Conservation (phyloP, 306 rosid genomes). For the Cicer pinnatifidum region DNA sequence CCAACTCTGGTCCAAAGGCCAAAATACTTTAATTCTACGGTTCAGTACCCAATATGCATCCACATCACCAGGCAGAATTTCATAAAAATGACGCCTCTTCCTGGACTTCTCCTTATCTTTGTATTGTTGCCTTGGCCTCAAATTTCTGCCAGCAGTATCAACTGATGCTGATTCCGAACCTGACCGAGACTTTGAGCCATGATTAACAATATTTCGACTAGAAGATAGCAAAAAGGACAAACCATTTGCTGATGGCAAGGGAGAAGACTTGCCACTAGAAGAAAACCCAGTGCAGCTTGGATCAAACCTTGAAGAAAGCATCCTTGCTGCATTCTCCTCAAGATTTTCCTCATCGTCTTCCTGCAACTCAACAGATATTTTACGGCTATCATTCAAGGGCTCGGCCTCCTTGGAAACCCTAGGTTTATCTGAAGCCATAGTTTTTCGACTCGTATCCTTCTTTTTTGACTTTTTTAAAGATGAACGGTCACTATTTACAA, state of each 20-base stretch:
- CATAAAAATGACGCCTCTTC: conserved; percentile 94
- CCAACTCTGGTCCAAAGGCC: conserved; percentile 99
- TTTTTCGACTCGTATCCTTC: conserved; percentile 57
- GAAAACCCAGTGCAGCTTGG: conserved; percentile 92
- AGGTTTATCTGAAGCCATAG: conserved; percentile 49
- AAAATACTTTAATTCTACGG: conserved; percentile 77
- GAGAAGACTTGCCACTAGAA: conserved; percentile 60
- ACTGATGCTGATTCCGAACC: conserved; percentile 73
- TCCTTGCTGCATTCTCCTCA: conserved; percentile 95
- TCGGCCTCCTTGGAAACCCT: conserved; percentile 53
- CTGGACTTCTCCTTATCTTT: conserved; percentile 63
- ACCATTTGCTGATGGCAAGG: conserved; percentile 59
- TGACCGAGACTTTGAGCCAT: conserved; percentile 53
- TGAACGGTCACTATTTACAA: conserved; percentile 59
- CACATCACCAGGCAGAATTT: conserved; percentile 63
- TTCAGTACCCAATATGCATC: conserved; percentile 80
- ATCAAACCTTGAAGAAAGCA: conserved; percentile 98
- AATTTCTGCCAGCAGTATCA: conserved; percentile 70
- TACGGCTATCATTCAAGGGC: conserved; percentile 52
- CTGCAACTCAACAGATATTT: conserved; percentile 51
- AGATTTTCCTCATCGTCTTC: conserved; percentile 93
- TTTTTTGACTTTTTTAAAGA: conserved; percentile 56
- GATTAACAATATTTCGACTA: conserved; percentile 55
- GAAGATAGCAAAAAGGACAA: conserved; percentile 61
- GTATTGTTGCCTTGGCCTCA: conserved; percentile 82